Conservation (phyloP, 148 eudicot genomes). For the Silene latifolia region DNA sequence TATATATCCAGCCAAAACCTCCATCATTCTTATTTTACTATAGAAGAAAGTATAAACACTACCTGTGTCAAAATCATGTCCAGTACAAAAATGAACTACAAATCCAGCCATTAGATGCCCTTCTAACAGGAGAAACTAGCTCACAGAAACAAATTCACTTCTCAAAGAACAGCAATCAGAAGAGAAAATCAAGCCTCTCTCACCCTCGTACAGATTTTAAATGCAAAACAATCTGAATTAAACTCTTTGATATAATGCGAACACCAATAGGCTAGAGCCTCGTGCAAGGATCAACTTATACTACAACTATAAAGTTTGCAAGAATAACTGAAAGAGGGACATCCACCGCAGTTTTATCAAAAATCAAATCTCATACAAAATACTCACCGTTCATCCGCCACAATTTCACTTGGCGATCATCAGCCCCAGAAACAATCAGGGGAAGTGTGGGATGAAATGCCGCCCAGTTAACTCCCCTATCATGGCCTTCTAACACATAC, state of each 20-base stretch:
- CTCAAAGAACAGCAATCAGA: too few species aligned
- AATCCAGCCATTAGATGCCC: not conserved
- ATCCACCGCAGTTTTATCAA: not conserved
- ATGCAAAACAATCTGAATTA: not conserved
- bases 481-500: constrained; percentile 92
- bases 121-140: too few species aligned
- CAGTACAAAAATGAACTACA: not conserved
- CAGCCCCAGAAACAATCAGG: constrained; percentile 86
- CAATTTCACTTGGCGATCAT: constrained; percentile 91
- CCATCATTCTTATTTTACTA: too few species aligned
- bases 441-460: constrained; percentile 87
- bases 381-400: constrained; percentile 92
- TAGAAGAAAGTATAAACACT: not conserved
- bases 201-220: not conserved
- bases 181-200: not conserved
- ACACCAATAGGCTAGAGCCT: not conserved
- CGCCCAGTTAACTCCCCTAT: constrained; percentile 97
- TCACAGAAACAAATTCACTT: too few species aligned
- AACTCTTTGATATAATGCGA: not conserved
- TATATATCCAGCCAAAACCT: too few species aligned
- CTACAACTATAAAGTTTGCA: not conserved
- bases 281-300: constrained; percentile 1
- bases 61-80: not conserved
- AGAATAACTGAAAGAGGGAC: not conserved
- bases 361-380: not conserved